These are phyloP conservation scores for Pythium scleroteichum DNA, from an alignment of 352 stramenopile species.

Conservation along the genomic window DNA sequence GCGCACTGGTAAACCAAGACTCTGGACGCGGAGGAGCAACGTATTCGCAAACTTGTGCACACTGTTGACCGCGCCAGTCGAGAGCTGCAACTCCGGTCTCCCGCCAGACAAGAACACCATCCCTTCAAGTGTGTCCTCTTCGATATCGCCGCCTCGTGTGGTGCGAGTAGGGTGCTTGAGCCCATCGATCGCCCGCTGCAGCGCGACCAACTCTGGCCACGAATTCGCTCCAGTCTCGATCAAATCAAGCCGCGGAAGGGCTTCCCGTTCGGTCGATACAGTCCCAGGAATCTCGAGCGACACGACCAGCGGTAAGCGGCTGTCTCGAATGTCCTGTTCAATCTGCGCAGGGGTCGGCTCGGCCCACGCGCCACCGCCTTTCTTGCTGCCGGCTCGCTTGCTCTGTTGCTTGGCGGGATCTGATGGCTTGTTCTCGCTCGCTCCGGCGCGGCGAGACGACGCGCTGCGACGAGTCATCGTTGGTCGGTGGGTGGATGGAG, in stretches of 20 bases:
- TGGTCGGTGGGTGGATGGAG: background rate
- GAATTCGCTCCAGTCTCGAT: constrained; percentile 50
- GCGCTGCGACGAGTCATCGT: constrained; percentile 13
- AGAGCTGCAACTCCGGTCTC: constrained; percentile 36
- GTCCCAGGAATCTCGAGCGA: constrained; percentile 12
- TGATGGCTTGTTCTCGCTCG: background rate
- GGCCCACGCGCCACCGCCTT: constrained; percentile 9
- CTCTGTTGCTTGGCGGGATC: background rate
- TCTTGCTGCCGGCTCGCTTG: constrained; percentile 9
- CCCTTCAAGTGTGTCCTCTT: constrained; percentile 26
- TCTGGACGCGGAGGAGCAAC: constrained; percentile 47
- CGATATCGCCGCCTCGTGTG: constrained; percentile 3
- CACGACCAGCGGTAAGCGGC: constrained; percentile 10
- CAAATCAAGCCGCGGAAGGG: constrained; percentile 28
- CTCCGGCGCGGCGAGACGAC: constrained; percentile 3
- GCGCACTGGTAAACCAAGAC: constrained; percentile 33
- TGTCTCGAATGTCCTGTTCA: constrained; percentile 19
- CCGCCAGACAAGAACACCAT: constrained; percentile 28
- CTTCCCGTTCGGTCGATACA: background rate
- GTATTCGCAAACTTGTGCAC: constrained; percentile 48
- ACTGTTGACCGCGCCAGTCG: constrained; percentile 32
- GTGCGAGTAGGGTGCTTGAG: constrained; percentile 29
- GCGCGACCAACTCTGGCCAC: constrained; percentile 49
- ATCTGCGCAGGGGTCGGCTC: constrained; percentile 24
- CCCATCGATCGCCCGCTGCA: constrained; percentile 41